Evolutionary conservation across 129 eudicot species (phyloP), one percentile per base, ranked within the genome.

Genomic region (Escallonia rubra): DNA sequence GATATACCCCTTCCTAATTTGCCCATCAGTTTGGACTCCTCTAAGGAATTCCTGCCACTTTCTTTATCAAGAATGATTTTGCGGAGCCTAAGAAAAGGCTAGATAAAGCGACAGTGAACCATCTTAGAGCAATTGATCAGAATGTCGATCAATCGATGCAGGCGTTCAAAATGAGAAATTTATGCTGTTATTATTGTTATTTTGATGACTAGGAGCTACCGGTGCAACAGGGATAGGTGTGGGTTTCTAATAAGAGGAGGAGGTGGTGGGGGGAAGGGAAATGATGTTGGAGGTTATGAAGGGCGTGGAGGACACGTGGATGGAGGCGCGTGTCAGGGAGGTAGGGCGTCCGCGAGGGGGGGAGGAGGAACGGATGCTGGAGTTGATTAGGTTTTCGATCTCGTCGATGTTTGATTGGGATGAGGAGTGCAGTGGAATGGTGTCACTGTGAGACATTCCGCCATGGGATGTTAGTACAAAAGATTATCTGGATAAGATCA

Each of bases 321-420:
- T n/a, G n/a, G n/a, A n/a, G 80, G 8, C 93, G 89, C 4, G 96
- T 78, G 10, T 95, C 72, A 4, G 95, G 81, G 44, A 84, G 65
- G 40, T 95, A 89, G 16, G 97, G 95, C 6, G 97, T 89, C 50
- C 76, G 91, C 73, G 87, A 95, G 55, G 95, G 8, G 4, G 23
- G 60, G 88, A 60, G 39, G 93, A 82, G 11, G 65, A 71, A 46
- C 72, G 74, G 85, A 73, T 39, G 47, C 68, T 63, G 85, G 78
- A 67, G 70, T 87, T 57, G 77, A 91, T 88, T 16, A 88, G 97
- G 73, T 82, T 83, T 61, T 91, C 96, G 75, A 91, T 87, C 89
- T 91, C 96, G 73, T 91, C 97, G 57, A 91, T 91, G 93, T 91
- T 94, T 57, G 97, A 91, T 72, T 91, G 97, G 60, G 97, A 91